Base-by-base conservation (phyloP, 177 flowering plant genomes). In the Telopea speciosissima region DNA sequence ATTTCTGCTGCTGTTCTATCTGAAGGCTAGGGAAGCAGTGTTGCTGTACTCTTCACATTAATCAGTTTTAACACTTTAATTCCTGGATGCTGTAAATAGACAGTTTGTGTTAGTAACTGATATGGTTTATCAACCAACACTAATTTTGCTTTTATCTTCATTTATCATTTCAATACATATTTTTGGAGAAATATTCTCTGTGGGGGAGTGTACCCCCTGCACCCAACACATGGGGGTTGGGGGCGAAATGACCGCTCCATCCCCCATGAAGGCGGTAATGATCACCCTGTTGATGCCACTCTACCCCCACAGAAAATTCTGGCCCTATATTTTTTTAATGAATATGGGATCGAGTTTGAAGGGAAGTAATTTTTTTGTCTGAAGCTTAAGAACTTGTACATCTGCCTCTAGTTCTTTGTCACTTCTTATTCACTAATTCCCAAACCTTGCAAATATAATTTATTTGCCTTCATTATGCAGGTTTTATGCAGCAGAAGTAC, bases 401-500 rank as follows among this genome's bases (percentile, higher is more conserved):
- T 49, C 4, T 49, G 54, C 14, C 54, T 49, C 17, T 49, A 13
- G 19, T n/a, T n/a, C 61, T 54, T 14, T 58, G 61, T 19, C 9
- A n/a, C 26, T 61, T 61, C 26, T 23, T 61, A 61, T 59, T 59
- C 26, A 61, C 24, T 61, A 23, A 61, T 61, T 61, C 24, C 16
- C 16, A 8, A 61, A 24, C 63, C 63, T 59, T 24, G 13, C 8
- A 17, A n/a, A 8, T n/a, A 23, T 59, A 23, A n/a, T 59, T 0
- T 5, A 8, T 12, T 59, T n/a, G 44, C 17, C 24, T 68, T 11
- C 1, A 62, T 45, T 36, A 12, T 69, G 69, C 79, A 85, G 88
- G 68, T 85, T 85, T 71, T 85, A 85, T 59, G 88, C 86, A 23
- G 88, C 88, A 31, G 88, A 85, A 75, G 85, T 84, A 26, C 68